Evolutionary conservation across 495 filamentous ascomycete genomes (phyloP).

Genomic region (Talaromyces adpressus): DNA sequence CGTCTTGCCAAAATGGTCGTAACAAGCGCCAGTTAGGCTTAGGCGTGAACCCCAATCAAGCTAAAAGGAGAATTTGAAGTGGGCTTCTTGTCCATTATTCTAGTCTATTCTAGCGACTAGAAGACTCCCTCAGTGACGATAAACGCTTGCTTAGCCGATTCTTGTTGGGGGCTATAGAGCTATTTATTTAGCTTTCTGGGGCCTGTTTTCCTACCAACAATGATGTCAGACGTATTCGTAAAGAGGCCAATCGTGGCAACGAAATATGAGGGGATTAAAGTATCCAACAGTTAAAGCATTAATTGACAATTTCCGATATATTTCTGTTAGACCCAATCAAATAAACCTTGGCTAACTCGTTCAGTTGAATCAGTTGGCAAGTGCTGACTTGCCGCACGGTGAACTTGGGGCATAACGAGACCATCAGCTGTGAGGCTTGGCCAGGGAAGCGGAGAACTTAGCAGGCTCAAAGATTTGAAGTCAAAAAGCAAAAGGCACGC

Average conservation of each 20-base stretch:
- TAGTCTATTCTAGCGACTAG: not conserved
- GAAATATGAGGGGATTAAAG: not conserved
- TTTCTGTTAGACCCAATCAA: not conserved
- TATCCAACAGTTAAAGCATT: not conserved
- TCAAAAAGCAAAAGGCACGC: not conserved
- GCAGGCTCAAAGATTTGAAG: not conserved
- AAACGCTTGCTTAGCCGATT: not conserved
- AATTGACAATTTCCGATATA: not conserved
- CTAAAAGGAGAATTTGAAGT: not conserved
- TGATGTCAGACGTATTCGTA: not conserved
- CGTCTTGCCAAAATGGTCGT: not conserved
- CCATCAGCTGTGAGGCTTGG: not conserved
- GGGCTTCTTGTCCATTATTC: not conserved
- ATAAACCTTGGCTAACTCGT: not conserved
- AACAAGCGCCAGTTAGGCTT: not conserved
- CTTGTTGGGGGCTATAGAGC: constrained; percentile 2
- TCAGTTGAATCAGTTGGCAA: not conserved
- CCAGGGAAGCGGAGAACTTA: not conserved
- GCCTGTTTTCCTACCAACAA: not conserved
- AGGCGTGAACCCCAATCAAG: not conserved
- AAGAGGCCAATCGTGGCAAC: not conserved
- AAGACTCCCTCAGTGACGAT: not conserved
- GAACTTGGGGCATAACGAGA: not conserved
- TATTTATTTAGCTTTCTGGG: not conserved
- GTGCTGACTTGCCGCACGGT: not conserved